Evolutionary conservation across 2,329 filamentous ascomycete species (phyloP), one percentile per base, ranked within the genome.

Genomic region (Triangularia verruculosa): DNA sequence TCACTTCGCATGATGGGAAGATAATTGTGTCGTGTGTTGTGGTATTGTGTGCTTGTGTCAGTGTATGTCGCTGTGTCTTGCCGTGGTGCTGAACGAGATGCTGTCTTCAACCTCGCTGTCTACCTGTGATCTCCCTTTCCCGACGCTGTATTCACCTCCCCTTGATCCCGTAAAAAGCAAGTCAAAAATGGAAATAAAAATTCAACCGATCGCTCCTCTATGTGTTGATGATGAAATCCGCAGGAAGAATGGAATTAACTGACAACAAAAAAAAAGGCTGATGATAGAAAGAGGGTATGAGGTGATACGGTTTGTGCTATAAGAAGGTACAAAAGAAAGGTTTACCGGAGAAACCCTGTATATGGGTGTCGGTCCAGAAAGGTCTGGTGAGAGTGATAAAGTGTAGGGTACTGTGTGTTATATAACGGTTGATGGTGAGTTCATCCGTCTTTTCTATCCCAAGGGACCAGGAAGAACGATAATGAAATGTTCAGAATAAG

Each of bases 131-230:
- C 27, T 2, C 22, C 25, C n/a, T 34, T 4, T 12, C 54, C 28
- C 25, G n/a, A 20, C 34, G 15, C 34, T 15, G 13, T n/a, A 5
- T n/a, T 15, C 15, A 4, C 13, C 12, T n/a, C 25, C 15, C 25
- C 8, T 57, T 7, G 15, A 22, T 54, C 52, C 52, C 13, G 5
- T 28, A 17, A 56, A 57, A 57, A 24, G n/a, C 17, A 57, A 28
- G 4, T 57, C 58, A 60, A 25, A 39, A 11, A 54, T 53, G 25
- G 32, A 43, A 32, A 22, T 51, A 56, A 34, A 15, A 8, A 27
- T 20, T 58, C 22, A 54, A 57, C 22, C 34, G 51, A 57, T 59
- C 34, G 57, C 57, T 57, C 52, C 57, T 63, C 61, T 63, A 59
- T 60, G 57, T 60, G 51, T 57, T 53, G 43, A 55, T 43, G 25